These are phyloP conservation scores for Xylaria sp. DNA, from an alignment of 2,329 filamentous ascomycete species.

Conservation along the genomic window DNA sequence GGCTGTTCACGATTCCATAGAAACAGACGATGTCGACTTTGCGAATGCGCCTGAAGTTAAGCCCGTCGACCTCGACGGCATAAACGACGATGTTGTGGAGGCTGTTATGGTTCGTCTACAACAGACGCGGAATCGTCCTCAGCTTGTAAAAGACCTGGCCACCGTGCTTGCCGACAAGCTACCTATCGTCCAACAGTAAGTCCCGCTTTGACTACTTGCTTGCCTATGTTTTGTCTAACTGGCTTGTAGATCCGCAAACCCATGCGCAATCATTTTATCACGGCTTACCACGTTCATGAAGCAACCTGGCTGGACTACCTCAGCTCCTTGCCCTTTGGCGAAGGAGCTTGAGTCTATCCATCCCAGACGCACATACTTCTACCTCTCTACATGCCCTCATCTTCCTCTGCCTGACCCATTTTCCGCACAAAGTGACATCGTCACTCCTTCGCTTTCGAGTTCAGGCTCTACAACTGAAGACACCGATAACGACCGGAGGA, in stretches of 20 bases:
- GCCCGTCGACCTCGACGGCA: slow-evolving; percentile 81
- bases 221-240: slow-evolving; percentile 39
- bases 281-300: slow-evolving; percentile 90
- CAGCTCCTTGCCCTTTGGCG: slow-evolving; percentile 84
- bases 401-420: slow-evolving; percentile 79
- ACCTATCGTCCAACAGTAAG: slow-evolving; percentile 91
- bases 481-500: slow-evolving; percentile 71
- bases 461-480: slow-evolving; percentile 77
- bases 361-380: slow-evolving; percentile 95
- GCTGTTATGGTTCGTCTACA: slow-evolving; percentile 89
- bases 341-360: slow-evolving; percentile 94
- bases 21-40: slow-evolving; percentile 54
- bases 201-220: slow-evolving; percentile 20
- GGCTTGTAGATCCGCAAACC: slow-evolving; percentile 84
- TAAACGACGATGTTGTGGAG: slow-evolving; percentile 96
- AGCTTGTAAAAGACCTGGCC: slow-evolving; percentile 93
- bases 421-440: slow-evolving; percentile 65
- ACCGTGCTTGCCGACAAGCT: slow-evolving; percentile 80
- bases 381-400: slow-evolving; percentile 86
- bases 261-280: slow-evolving; percentile 93
- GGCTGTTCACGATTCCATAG: slow-evolving; percentile 57
- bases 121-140: slow-evolving; percentile 89
- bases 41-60: slow-evolving; percentile 45
- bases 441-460: slow-evolving; percentile 86
- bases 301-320: slow-evolving; percentile 81